A percentile compares a stretch with the other conserved stretches of the same genome.
These are phyloP conservation scores for Hericium erinaceus DNA, from an alignment of 768 basidiomycete species.

Conservation along the genomic window DNA sequence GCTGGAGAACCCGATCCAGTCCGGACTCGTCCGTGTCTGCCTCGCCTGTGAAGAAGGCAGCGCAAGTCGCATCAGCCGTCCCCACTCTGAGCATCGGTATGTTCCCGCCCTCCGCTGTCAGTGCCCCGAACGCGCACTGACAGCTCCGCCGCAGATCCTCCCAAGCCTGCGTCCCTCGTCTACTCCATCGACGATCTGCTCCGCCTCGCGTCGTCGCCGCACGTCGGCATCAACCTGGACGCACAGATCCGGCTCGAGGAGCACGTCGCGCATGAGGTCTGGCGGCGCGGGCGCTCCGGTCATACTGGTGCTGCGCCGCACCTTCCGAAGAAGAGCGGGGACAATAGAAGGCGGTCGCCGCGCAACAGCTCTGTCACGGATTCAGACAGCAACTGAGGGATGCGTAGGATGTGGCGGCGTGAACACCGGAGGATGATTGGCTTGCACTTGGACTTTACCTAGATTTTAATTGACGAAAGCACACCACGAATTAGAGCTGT, in stretches of 20 bases:
- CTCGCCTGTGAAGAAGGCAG: neutral
- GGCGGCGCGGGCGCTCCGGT: conserved; percentile 8
- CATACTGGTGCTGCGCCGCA: neutral
- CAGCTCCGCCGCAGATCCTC: no score
- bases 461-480: neutral
- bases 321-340: neutral
- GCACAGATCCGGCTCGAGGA: conserved; percentile 8
- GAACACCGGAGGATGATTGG: neutral
- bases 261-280: conserved; percentile 12
- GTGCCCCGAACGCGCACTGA: no score
- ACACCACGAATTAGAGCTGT: neutral
- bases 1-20: neutral
- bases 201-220: conserved; percentile 10
- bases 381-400: neutral
- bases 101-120: no score
- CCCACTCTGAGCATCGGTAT: no score
- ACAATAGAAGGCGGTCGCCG: neutral
- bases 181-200: conserved; percentile 8
- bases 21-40: neutral
- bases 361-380: neutral
- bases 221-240: conserved; percentile 7
- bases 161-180: neutral
- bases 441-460: neutral
- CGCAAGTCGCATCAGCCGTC: no score
- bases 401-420: neutral